These are phyloP conservation scores for Pseudogymnoascus sp. DNA, from an alignment of 2,329 filamentous ascomycete genomes.

Conservation along the genomic window DNA sequence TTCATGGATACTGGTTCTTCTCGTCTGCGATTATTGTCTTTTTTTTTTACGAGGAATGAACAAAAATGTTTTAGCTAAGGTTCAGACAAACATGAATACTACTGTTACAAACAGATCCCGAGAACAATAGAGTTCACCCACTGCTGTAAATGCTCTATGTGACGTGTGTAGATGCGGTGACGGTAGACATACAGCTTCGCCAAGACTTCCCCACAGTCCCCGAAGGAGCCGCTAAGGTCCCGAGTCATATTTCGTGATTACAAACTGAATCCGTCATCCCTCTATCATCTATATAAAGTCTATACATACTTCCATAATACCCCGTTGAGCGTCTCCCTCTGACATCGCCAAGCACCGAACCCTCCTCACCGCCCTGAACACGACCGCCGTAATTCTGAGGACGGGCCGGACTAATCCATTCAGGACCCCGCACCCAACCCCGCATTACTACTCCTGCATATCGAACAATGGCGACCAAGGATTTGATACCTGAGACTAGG, in stretches of 20 bases:
- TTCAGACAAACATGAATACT: not conserved
- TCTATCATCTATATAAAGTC: slow-evolving; percentile 1
- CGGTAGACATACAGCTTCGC: not conserved
- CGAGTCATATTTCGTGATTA: slow-evolving; percentile 4
- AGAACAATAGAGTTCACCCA: not conserved
- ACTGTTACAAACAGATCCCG: not conserved
- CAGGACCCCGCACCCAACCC: slow-evolving; percentile 1
- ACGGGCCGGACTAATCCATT: slow-evolving; percentile 3
- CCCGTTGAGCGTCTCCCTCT: not conserved
- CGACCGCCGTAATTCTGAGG: not conserved
- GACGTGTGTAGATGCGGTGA: not conserved
- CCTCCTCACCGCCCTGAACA: slow-evolving; percentile 6
- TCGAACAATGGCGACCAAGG: not conserved
- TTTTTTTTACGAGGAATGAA: not conserved
- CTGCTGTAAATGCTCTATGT: not conserved
- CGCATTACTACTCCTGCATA: not conserved
- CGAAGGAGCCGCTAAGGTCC: not conserved
- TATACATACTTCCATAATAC: not conserved
- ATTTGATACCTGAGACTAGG: slow-evolving; percentile 47
- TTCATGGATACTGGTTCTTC: slow-evolving; percentile 9
- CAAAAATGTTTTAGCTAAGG: slow-evolving; percentile 7
- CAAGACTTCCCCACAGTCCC: slow-evolving; percentile 7
- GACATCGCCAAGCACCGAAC: not conserved
- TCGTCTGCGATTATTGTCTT: slow-evolving; percentile 9
- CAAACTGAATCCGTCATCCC: not conserved